Base-by-base conservation (phyloP, 225 moss, liverwort and hornwort genomes). In the Neckera pumila region DNA sequence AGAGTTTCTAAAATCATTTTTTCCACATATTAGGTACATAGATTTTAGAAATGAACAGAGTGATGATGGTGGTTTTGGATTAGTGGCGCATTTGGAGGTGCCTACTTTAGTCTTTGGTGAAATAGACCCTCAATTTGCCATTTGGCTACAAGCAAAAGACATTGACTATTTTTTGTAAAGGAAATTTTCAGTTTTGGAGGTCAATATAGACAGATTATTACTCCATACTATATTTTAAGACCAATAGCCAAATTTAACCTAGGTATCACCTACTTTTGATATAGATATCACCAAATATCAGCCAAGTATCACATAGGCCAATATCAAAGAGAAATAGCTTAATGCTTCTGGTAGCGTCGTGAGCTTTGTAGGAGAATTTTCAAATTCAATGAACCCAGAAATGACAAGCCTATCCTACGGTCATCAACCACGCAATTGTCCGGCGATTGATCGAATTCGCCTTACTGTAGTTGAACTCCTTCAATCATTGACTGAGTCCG, bases 91-190 rank as follows among this genome's bases (percentile, higher is more conserved):
- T 70, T 70, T 19, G 1, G 0, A 1, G 4, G 2, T 9, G 43
- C 1, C 3, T 1, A 43, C 7, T 11, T 4, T 66, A 3, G 0
- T n/a, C 17, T n/a, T n/a, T 20, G 11, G 11, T 0, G 0, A 66
- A 67, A 12, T 0, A 74, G 1, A 16, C 27, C 25, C 31, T 74
- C 7, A 31, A 11, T 47, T 49, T 8, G 1, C 11, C 66, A 66
- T 36, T 11, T 36, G 36, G 7, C 21, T 67, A n/a, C 11, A 36
- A 4, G 3, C 6, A 5, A 11, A 12, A 67, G 3, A 67, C 0
- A 0, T n/a, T 12, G 17, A 4, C 21, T 20, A n/a, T 20, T 6
- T 67, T n/a, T 21, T n/a, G 10, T 36, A 36, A 19, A 19, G 3
- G 3, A 65, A 36, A 11, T 36, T 66, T 65, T 66, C 1, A 66